Base-by-base conservation (phyloP, 1,284 basidiomycete genomes). In the Porodaedalea pini region DNA sequence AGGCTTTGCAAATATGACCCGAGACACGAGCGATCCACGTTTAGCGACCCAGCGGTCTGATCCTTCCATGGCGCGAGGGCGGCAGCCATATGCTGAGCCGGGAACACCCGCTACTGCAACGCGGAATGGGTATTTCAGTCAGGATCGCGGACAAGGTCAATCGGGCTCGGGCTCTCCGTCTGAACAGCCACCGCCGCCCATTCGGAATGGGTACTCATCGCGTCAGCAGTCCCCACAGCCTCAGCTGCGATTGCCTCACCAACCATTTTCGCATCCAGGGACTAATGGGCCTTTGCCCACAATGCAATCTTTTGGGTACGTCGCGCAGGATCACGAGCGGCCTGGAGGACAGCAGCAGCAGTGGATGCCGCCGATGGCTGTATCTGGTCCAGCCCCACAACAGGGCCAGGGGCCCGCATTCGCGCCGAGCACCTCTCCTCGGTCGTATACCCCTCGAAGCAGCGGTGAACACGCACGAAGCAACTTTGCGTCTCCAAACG, bases 201-300 rank as follows among this genome's bases (percentile, higher is more conserved):
- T 74, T 27, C 74, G 78, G 60, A 79, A 72, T 60, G 78, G 78
- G 29, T 63, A 63, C 40, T 47, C 61, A 27, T 59, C 49, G 6
- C 71, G 74, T 21, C 70, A 73, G 51, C 78, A 78, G 49, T 74
- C 75, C 15, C 74, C 75, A 1, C 71, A 74, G 13, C 62, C 70
- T 4, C 71, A 73, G n/a, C 66, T 70, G 0, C 69, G 72, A 21
- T 61, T 75, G 31, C 63, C 64, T 17, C 78, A 80, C 60, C 66
- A 72, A 25, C 71, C 77, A 0, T 72, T 74, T 65, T 75, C 80
- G n/a, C 77, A 73, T 51, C 71, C 77, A 1, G 63, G 73, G 7
- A 66, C 71, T 11, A 67, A 69, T 19, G 57, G 37, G 13, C 29
- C 48, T 11, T 23, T 58, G 27, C 51, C 57, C 15, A 54, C 52